Evolutionary conservation across 2,329 filamentous ascomycete species (phyloP).

Genomic region (Fusarium tjaetaba): DNA sequence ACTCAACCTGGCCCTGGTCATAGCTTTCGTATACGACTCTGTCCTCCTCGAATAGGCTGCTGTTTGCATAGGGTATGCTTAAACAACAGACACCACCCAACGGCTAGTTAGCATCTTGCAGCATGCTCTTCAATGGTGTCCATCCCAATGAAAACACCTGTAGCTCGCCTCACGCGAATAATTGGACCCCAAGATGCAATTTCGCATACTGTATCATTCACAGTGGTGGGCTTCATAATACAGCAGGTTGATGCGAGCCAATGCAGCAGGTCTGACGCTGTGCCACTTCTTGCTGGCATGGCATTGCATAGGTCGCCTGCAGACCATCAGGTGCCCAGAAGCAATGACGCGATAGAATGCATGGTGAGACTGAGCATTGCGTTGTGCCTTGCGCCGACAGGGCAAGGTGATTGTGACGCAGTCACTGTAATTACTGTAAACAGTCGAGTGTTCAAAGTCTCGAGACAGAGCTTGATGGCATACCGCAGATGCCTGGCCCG

Average conservation of each 20-base stretch:
- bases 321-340: conserved; percentile 42
- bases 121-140: not conserved
- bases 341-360: conserved; percentile 43
- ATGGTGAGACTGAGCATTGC: conserved; percentile 40
- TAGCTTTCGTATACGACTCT: conserved; percentile 16
- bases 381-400: conserved; percentile 34
- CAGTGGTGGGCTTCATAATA: conserved; percentile 15
- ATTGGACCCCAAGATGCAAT: conserved; percentile 18
- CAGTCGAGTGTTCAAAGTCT: conserved; percentile 24
- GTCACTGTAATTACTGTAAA: conserved; percentile 13
- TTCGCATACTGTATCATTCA: conserved; percentile 16
- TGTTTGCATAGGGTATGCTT: conserved; percentile 18
- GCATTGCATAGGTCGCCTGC: conserved; percentile 42
- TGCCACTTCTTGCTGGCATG: conserved; percentile 39
- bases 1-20: not conserved
- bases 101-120: not conserved
- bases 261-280: conserved; percentile 35
- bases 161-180: conserved; percentile 19
- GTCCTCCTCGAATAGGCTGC: not conserved
- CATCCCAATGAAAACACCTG: not conserved
- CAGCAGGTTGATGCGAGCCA: conserved; percentile 28
- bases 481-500: conserved; percentile 27
- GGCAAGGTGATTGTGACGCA: conserved; percentile 29
- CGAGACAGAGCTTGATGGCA: conserved; percentile 27
- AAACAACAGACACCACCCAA: not conserved